Evolutionary conservation across 805 yeast genomes (phyloP).

Genomic region (Yamadazyma tumulicola): DNA sequence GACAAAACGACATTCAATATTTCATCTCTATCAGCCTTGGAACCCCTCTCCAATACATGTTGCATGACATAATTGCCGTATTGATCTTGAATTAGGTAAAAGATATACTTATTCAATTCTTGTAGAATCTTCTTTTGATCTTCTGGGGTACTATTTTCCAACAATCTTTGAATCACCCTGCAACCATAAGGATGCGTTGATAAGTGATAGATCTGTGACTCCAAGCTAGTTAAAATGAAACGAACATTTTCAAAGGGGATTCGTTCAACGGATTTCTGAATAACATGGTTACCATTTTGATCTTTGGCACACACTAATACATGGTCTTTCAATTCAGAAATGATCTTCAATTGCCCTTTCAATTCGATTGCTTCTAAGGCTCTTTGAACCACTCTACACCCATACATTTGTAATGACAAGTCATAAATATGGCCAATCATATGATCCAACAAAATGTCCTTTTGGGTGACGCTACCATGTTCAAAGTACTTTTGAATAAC

Average conservation of each 20-base stretch:
- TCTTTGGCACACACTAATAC: constrained; percentile 65
- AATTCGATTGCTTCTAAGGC: constrained; percentile 73
- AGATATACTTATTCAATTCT: constrained; percentile 70
- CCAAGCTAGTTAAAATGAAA: constrained; percentile 70
- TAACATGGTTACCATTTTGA: constrained; percentile 97
- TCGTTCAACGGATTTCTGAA: constrained; percentile 89
- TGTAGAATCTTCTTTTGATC: constrained; percentile 67
- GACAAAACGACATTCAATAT: constrained; percentile 69
- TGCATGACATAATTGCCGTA: constrained; percentile 98
- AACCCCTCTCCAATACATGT: constrained; percentile 86
- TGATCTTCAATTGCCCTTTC: constrained; percentile 63
- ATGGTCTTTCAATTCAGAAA: constrained; percentile 68
- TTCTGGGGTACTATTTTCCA: constrained; percentile 67
- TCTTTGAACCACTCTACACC: constrained; percentile 94
- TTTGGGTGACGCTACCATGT: constrained; percentile 69
- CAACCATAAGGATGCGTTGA: constrained; percentile 98
- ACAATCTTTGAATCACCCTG: constrained; percentile 87
- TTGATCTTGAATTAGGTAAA: constrained; percentile 85
- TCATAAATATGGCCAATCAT: constrained; percentile 74
- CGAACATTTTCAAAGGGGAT: constrained; percentile 68
- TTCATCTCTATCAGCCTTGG: constrained; percentile 51
- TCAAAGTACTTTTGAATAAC: constrained; percentile 95
- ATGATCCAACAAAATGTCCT: constrained; percentile 58
- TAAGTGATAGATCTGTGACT: constrained; percentile 71
- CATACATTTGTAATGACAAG: constrained; percentile 91